Evolutionary conservation across 768 basidiomycete species (phyloP).

Genomic region (Chlorophyllum brunneum): DNA sequence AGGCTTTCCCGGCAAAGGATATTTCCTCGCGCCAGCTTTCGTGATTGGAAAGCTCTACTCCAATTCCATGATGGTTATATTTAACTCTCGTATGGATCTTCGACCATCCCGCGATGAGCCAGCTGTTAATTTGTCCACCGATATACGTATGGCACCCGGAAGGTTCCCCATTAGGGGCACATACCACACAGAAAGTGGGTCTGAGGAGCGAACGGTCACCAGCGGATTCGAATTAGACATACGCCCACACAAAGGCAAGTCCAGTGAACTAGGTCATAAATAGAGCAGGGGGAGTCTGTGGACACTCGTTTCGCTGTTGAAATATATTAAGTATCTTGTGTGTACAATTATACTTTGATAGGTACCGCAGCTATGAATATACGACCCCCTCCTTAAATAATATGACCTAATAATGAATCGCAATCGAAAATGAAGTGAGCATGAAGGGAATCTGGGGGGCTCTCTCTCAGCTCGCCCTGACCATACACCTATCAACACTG

Average conservation of each 20-base stretch:
- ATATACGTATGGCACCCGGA: neutral
- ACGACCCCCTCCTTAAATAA: too few species aligned
- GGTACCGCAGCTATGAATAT: too few species aligned
- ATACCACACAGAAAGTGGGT: neutral
- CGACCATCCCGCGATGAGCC: neutral
- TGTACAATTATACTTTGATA: too few species aligned
- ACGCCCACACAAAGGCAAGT: neutral
- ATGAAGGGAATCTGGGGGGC: too few species aligned
- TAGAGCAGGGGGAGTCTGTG: too few species aligned
- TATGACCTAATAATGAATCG: too few species aligned
- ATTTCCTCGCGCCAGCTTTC: slow-evolving; percentile 17
- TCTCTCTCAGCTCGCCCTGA: too few species aligned
- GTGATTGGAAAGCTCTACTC: slow-evolving; percentile 22
- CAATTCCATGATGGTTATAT: slow-evolving; percentile 13
- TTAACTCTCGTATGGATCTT: neutral
- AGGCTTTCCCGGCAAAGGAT: slow-evolving; percentile 16
- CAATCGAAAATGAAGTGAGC: too few species aligned
- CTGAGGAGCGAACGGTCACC: too few species aligned
- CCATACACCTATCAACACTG: too few species aligned
- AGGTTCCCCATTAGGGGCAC: neutral
- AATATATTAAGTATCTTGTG: too few species aligned
- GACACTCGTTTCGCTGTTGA: too few species aligned
- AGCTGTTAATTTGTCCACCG: neutral
- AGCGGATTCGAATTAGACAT: neutral
- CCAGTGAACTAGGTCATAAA: neutral